Evolutionary conservation across 2,329 filamentous ascomycete species (phyloP), one percentile per base, ranked within the genome.

Genomic region (Passalora sequoiae): DNA sequence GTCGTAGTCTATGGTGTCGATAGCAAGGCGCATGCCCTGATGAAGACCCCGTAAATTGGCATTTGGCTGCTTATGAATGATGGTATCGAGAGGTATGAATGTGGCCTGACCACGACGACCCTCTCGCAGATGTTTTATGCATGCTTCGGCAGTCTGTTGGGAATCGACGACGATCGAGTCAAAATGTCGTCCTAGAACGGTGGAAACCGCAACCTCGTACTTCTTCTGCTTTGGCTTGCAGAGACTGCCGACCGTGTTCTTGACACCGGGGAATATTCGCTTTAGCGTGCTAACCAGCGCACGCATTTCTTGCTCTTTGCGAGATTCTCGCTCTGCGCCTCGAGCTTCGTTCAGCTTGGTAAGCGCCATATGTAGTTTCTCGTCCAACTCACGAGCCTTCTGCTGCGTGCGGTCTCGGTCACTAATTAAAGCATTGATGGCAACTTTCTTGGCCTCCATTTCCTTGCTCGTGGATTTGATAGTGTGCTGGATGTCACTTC

Each of bases 161-260:
- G 88, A 91, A 58, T 98, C 92, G 7, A 97, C 91, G 37, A 98
- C 81, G 31, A 98, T 84, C 0, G 89, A 86, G 64, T 98, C 91
- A 63, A 95, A 95, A 60, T 97, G 86, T 42, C 87, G 81, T 38
- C 92, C 92, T 3, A 98, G 78, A 5, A 94, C 89, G 16, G 88
- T 94, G 57, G 87, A 88, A 51, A 98, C 86, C 33, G 92, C 92
- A 55, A 92, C 87, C 51, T 92, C 86, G 60, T 83, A 98, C 65
- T 96, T 97, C 69, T 94, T 96, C 69, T 96, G 88, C 66, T 96
- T 97, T 1, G 92, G 91, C 54, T 87, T 89, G 70, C 92, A 96
- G 30, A 98, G 77, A 53, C 95, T 88, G 50, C 88, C 87, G 33
- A 97, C 80, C 33, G 91, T 83, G 15, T 92, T 92, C 54, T 86